Conservation (phyloP, 352 stramenopile species). For the Phytophthora brassicae region DNA sequence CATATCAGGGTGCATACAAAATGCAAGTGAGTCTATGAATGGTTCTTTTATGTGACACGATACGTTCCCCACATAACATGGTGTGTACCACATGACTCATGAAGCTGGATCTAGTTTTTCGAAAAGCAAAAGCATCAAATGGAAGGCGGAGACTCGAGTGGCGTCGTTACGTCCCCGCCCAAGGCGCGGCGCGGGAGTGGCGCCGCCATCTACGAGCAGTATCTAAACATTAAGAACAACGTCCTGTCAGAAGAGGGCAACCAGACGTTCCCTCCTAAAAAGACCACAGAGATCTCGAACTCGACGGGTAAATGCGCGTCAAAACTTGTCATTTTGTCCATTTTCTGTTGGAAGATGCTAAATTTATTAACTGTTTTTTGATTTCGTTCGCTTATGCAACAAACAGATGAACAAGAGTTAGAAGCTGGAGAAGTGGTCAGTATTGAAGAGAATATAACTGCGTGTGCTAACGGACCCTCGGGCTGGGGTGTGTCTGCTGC, state of each 20-base stretch:
- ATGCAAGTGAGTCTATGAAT: constrained; percentile 4
- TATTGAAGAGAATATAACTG: constrained; percentile 38
- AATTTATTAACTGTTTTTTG: constrained; percentile 5
- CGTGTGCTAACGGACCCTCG: constrained; percentile 28
- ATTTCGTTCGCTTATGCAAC: not conserved
- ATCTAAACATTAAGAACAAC: constrained; percentile 55
- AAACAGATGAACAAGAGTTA: constrained; percentile 58
- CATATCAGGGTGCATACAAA: constrained; percentile 25
- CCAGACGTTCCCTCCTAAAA: not conserved
- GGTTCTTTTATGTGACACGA: not conserved
- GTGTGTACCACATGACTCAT: constrained; percentile 18
- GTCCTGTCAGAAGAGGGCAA: constrained; percentile 9
- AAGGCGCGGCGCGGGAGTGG: constrained; percentile 27
- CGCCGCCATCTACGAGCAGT: constrained; percentile 44
- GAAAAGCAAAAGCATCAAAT: constrained; percentile 22
- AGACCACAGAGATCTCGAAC: constrained; percentile 49
- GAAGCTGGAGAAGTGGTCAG: constrained; percentile 66
- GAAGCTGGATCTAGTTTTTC: constrained; percentile 12
- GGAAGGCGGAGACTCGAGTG: constrained; percentile 27
- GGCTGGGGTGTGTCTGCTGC: constrained; percentile 25
- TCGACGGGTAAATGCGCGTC: constrained; percentile 45
- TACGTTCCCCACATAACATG: too few species aligned
- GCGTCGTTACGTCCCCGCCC: constrained; percentile 8
- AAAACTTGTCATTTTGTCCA: not conserved
- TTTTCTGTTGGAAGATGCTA: not conserved